Percentiles rank a stretch among this genome's conserved stretches.
Evolutionary conservation across 495 filamentous ascomycete genomes (phyloP).

Genomic region (Aspergillus panamensis): DNA sequence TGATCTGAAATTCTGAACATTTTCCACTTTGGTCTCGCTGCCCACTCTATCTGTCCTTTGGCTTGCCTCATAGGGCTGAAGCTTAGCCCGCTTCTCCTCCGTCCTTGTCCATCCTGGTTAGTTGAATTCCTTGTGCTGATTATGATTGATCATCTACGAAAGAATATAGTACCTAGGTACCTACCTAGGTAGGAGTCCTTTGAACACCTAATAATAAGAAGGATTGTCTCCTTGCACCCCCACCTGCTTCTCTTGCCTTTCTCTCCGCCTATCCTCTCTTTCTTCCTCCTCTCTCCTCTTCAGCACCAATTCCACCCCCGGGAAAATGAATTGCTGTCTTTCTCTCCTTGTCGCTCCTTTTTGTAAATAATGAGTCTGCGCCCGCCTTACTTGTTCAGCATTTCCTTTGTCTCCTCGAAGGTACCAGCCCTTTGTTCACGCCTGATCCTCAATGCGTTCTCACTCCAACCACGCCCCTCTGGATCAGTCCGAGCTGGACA

Average conservation of each 20-base stretch:
- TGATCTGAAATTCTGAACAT: background rate
- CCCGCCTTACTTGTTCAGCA: background rate
- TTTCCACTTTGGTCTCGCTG: background rate
- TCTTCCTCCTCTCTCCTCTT: background rate
- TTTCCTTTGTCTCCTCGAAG: background rate
- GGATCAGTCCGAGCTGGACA: conserved; percentile 32
- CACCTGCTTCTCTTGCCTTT: background rate
- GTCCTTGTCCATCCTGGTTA: background rate
- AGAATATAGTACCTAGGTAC: background rate
- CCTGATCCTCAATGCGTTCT: conserved; percentile 22
- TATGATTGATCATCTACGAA: too few species aligned
- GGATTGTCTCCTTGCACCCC: conserved; percentile 4
- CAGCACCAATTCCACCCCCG: background rate
- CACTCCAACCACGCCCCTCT: conserved; percentile 9
- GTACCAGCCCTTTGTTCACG: too few species aligned
- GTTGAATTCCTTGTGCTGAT: background rate
- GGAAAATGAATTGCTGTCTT: conserved; percentile 8
- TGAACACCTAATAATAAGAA: too few species aligned
- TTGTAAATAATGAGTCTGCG: background rate
- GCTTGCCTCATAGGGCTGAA: conserved; percentile 26
- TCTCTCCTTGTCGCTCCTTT: background rate
- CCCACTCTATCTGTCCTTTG: background rate
- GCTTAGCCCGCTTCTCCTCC: background rate
- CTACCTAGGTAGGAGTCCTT: background rate
- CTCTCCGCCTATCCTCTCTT: background rate